These are phyloP conservation scores for Pezicula radicicola DNA, from an alignment of 2,329 filamentous ascomycete genomes.

Conservation along the genomic window DNA sequence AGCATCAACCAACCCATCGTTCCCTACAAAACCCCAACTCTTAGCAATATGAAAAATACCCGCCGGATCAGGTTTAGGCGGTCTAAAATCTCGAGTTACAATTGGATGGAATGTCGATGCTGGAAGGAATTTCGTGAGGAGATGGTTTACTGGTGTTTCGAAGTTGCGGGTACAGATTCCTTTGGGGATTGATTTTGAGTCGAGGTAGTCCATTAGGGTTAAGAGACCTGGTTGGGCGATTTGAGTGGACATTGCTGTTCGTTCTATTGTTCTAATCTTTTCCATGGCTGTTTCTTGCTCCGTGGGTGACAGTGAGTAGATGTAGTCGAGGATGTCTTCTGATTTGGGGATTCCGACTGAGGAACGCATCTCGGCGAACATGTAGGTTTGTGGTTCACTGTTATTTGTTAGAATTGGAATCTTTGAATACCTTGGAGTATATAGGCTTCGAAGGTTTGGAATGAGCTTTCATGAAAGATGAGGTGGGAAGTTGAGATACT, in stretches of 20 bases:
- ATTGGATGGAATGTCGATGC: constrained; percentile 70
- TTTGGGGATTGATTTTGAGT: constrained; percentile 63
- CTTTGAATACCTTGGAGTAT: neutral
- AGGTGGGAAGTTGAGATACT: no score
- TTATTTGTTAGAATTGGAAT: constrained; percentile 8
- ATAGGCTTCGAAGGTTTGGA: no score
- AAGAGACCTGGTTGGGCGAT: constrained; percentile 77
- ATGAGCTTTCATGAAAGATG: neutral
- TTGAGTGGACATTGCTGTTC: constrained; percentile 75
- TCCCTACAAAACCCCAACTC: constrained; percentile 62
- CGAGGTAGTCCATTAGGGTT: constrained; percentile 78
- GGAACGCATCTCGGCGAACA: constrained; percentile 84
- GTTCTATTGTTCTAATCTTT: constrained; percentile 76
- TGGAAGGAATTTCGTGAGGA: constrained; percentile 72
- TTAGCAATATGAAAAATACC: constrained; percentile 84
- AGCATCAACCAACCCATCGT: constrained; percentile 11
- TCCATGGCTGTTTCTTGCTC: constrained; percentile 65
- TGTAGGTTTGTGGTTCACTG: constrained; percentile 89
- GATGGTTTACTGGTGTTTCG: constrained; percentile 70
- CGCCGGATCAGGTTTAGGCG: constrained; percentile 83
- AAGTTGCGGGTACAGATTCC: constrained; percentile 96
- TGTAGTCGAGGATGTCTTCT: constrained; percentile 85
- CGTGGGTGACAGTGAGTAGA: constrained; percentile 66
- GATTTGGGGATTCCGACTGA: constrained; percentile 70
- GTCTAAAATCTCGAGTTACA: constrained; percentile 77